phyloP scores from a whole-genome alignment of 2,329 filamentous ascomycete species.

The Trichophyton schoenleinii region DNA sequence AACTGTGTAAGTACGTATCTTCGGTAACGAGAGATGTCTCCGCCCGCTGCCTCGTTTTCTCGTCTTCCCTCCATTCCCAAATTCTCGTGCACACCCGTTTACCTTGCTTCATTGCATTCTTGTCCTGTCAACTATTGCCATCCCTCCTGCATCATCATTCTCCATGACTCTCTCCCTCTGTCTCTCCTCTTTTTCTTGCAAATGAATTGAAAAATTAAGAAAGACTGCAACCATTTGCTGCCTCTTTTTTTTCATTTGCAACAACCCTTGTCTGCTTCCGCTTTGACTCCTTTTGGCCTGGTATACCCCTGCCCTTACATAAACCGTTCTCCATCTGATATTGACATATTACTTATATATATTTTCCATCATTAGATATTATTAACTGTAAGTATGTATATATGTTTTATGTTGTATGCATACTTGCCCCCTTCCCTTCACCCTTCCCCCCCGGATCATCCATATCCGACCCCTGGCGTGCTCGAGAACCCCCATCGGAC shows the following conservation, averaged over 20 bases:
- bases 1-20: neutral
- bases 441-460: neutral
- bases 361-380: neutral
- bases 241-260: neutral
- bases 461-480: conserved; percentile 8
- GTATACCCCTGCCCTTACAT: conserved; percentile 3
- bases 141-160: neutral
- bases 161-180: neutral
- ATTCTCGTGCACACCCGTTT: neutral
- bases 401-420: neutral
- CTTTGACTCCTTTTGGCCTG: conserved; percentile 3
- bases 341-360: neutral
- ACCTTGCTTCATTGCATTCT: neutral
- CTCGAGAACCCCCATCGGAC: conserved; percentile 12
- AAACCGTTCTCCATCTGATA: neutral
- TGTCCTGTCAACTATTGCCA: neutral
- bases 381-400: neutral
- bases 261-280: conserved; percentile 1
- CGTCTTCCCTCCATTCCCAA: neutral
- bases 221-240: neutral
- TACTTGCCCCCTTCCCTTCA: neutral
- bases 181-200: neutral
- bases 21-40: neutral
- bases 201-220: neutral
- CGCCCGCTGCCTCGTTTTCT: neutral